phyloP scores from a whole-genome alignment of 2,329 filamentous ascomycete species.

The Fusarium sublunatum region DNA sequence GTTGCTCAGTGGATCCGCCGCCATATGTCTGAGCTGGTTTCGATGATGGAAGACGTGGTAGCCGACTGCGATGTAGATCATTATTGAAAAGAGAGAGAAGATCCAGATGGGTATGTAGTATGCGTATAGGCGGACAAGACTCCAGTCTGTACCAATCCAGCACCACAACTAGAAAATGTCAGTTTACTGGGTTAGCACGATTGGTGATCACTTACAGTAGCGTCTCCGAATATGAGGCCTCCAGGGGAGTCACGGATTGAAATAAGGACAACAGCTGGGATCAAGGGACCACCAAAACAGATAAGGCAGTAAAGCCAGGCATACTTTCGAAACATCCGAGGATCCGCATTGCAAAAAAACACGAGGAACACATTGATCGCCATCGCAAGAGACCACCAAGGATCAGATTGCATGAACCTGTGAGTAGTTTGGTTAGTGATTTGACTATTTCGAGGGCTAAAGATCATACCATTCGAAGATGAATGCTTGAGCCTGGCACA shows the following conservation, averaged over 20 bases:
- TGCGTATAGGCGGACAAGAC: constrained; percentile 66
- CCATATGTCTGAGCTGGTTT: constrained; percentile 64
- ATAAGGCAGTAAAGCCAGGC: constrained; percentile 75
- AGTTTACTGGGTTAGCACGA: neutral
- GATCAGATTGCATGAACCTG: constrained; percentile 82
- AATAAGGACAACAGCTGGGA: constrained; percentile 75
- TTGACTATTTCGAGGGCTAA: neutral
- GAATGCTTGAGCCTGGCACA: constrained; percentile 72
- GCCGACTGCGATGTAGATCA: constrained; percentile 68
- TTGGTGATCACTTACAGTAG: constrained; percentile 57
- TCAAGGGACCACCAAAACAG: constrained; percentile 77
- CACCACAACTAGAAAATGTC: constrained; percentile 64
- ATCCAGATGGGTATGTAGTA: constrained; percentile 72
- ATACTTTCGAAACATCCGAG: constrained; percentile 74
- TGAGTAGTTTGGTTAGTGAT: constrained; percentile 2
- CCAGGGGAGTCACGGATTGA: constrained; percentile 59
- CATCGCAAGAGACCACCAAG: constrained; percentile 84
- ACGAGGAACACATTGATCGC: constrained; percentile 82
- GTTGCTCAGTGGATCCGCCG: constrained; percentile 41
- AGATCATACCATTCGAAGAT: constrained; percentile 70
- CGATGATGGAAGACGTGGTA: constrained; percentile 69
- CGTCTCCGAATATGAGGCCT: constrained; percentile 64
- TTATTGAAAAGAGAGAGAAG: constrained; percentile 64
- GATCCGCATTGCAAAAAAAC: constrained; percentile 67
- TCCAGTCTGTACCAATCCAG: constrained; percentile 67